Conservation (phyloP, 805 yeast species). For the Candida odintsovae region DNA sequence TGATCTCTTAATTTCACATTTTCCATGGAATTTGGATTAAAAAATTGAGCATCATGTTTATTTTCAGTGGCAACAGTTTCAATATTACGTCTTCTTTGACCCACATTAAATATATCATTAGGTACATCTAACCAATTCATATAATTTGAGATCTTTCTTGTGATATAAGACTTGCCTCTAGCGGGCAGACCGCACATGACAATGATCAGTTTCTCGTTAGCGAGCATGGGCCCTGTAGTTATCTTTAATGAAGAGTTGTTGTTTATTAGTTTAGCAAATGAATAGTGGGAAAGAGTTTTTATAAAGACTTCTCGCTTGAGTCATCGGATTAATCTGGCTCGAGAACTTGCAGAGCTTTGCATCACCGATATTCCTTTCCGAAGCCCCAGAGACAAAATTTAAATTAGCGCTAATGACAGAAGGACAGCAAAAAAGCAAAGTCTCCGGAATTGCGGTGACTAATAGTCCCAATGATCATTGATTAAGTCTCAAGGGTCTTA, state of each 20-base stretch:
- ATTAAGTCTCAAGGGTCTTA: too few species aligned
- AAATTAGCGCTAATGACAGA: not conserved
- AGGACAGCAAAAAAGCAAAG: not conserved
- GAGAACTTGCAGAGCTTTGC: not conserved
- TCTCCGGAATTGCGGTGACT: not conserved
- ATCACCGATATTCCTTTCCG: not conserved
- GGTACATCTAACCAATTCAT: constrained; percentile 61
- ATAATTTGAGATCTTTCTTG: constrained; percentile 57
- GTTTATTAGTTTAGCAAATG: too few species aligned
- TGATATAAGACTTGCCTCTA: constrained; percentile 64
- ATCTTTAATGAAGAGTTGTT: not conserved
- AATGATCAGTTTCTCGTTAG: constrained; percentile 42
- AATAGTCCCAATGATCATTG: too few species aligned
- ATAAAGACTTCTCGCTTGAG: not conserved
- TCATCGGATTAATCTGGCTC: not conserved
- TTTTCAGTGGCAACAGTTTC: constrained; percentile 3
- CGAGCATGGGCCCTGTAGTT: not conserved
- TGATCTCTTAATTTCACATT: constrained; percentile 35
- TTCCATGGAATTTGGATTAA: constrained; percentile 31
- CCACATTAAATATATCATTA: constrained; percentile 63
- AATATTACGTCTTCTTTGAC: constrained; percentile 48
- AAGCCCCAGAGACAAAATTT: not conserved
- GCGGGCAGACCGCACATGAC: constrained; percentile 76
- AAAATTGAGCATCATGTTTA: constrained; percentile 25
- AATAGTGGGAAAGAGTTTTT: not conserved